These are phyloP conservation scores for Trichoderma sp. DNA, from an alignment of 2,329 filamentous ascomycete species.

Conservation along the genomic window DNA sequence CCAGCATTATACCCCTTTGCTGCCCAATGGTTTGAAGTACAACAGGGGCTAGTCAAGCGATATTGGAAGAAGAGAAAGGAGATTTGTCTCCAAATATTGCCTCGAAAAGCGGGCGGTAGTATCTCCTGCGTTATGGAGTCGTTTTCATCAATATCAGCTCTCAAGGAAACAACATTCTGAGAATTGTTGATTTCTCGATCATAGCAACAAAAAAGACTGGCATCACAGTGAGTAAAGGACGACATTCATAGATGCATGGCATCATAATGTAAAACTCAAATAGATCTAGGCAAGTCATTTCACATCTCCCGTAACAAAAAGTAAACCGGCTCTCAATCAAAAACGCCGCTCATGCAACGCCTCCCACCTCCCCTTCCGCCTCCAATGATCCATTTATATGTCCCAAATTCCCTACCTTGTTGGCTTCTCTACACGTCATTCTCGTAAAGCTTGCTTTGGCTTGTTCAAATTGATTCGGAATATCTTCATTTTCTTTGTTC, in stretches of 20 bases:
- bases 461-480: neutral
- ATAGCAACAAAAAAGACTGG: neutral
- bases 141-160: neutral
- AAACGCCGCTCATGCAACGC: constrained; percentile 24
- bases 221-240: neutral
- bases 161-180: neutral
- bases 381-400: constrained; percentile 1
- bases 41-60: neutral
- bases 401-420: neutral
- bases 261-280: constrained; percentile 14
- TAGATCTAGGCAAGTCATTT: constrained; percentile 13
- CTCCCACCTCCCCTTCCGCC: neutral
- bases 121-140: neutral
- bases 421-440: neutral
- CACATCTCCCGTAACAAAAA: neutral
- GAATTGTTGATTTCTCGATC: neutral
- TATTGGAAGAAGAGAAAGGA: neutral
- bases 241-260: neutral
- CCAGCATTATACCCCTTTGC: neutral
- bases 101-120: neutral
- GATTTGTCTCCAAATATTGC: neutral
- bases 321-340: constrained; percentile 8
- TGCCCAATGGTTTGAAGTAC: neutral
- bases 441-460: neutral
- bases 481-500: neutral